Evolutionary conservation across 2,329 filamentous ascomycete species (phyloP), one percentile per base, ranked within the genome.

Genomic region (Trichoderma harzianum): DNA sequence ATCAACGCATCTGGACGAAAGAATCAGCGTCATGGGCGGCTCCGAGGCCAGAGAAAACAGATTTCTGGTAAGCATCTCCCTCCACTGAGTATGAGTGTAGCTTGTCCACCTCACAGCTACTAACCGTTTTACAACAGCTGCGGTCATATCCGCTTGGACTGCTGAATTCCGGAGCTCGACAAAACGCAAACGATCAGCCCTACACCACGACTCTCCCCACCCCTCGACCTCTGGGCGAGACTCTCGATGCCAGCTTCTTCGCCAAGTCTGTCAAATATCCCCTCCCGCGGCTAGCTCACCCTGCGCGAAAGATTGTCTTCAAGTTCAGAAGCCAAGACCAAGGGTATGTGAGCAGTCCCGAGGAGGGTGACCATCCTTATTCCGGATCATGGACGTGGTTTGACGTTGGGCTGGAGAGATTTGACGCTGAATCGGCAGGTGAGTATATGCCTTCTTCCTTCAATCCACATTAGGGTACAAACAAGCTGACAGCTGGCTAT

Each of bases 381-480:
- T 69, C 67, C 83, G 1, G 90, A 85, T 88, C 89, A 0, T 89
- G 81, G 79, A 89, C 89, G 0, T 92, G 89, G 89, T 90, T 91
- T 72, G 89, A 91, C 70, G 88, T 84, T 18, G 89, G 89, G 0
- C 77, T 90, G 18, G 89, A 91, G 78, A 83, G 83, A 4, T 86
- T 88, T 62, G 85, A 86, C 58, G 81, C 81, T 24, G 75, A 75
- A 18, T 75, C 75, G 14, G 72, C 34, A 21, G 24, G 71, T 72
- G 30, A 68, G 64, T 68, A 16, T 2, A 12, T 21, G 12, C n/a
- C 21, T 32, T n/a, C 11, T 34, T 16, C 24, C 18, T 43, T 5
- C 39, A 43, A 43, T 8, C 0, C 0, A 10, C 1, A 43, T 43
- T n/a, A n/a, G 39, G 51, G 16, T 7, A n/a, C 5, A 6, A 14